Conservation (phyloP, 1,284 basidiomycete genomes). For the Rhodotorula sp. region DNA sequence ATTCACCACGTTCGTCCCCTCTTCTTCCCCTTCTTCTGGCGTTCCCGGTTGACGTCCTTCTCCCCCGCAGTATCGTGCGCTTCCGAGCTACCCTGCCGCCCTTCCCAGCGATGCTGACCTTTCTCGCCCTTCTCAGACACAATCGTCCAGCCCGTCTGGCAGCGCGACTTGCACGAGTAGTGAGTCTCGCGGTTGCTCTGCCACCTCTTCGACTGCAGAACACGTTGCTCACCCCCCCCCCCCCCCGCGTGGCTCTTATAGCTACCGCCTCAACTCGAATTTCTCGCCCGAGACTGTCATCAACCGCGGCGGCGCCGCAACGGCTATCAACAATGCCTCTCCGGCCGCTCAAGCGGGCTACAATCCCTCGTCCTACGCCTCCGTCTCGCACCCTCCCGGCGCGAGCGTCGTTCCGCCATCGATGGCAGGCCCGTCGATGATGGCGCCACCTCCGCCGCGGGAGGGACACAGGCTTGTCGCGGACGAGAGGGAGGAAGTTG, state of each 20-base stretch:
- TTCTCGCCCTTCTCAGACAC: slow-evolving; percentile 2
- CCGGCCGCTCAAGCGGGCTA: slow-evolving; percentile 2
- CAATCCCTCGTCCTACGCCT: background rate
- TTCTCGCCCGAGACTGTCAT: slow-evolving; percentile 12
- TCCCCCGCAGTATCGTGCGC: background rate
- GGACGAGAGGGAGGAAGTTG: slow-evolving; percentile 7
- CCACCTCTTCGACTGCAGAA: too few relatives aligned
- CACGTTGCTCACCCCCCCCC: background rate
- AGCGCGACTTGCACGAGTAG: slow-evolving; percentile 34
- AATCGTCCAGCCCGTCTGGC: slow-evolving; percentile 31
- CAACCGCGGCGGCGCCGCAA: background rate
- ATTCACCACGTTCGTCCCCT: slow-evolving; percentile 19
- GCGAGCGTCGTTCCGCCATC: background rate
- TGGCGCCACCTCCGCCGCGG: slow-evolving; percentile 1
- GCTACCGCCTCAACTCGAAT: slow-evolving; percentile 18
- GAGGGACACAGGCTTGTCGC: slow-evolving; percentile 23
- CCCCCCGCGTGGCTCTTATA: background rate
- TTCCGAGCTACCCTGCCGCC: background rate
- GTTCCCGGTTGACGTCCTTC: too few relatives aligned
- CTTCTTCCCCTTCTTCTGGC: background rate
- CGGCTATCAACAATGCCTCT: slow-evolving; percentile 5
- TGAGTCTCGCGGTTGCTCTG: slow-evolving; percentile 3
- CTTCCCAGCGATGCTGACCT: background rate
- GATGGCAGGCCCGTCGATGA: background rate
- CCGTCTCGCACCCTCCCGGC: slow-evolving; percentile 17